These are phyloP conservation scores for Skeletonema costatum DNA, from an alignment of 108 stramenopile species.

Conservation along the genomic window DNA sequence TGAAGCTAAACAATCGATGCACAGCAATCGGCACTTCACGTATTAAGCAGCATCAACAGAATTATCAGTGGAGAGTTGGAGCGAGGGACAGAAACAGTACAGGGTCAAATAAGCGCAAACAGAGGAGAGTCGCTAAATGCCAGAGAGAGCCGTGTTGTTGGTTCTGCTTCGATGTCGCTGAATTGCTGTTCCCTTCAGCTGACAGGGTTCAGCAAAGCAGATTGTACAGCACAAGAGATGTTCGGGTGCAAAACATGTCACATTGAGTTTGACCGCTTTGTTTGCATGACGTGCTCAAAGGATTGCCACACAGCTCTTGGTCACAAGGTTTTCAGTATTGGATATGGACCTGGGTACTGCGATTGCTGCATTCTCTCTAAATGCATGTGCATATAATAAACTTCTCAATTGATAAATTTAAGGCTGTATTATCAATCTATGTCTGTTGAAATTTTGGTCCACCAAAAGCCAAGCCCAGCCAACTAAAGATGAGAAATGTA, in stretches of 20 bases:
- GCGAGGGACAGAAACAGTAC: neutral
- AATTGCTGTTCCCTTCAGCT: slow-evolving; percentile 13
- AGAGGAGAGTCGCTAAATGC: neutral
- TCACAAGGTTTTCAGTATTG: slow-evolving; percentile 12
- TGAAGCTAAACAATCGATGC: slow-evolving; percentile 25
- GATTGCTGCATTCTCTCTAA: slow-evolving; percentile 9
- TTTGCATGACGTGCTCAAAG: slow-evolving; percentile 20
- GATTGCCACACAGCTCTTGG: slow-evolving; percentile 2
- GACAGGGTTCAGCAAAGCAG: slow-evolving; percentile 13
- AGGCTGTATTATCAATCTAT: neutral
- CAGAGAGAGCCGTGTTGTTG: neutral
- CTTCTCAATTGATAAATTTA: neutral
- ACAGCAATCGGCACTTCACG: slow-evolving; percentile 5
- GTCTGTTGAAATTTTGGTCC: slow-evolving; percentile 46
- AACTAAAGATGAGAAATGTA: slow-evolving; percentile 54
- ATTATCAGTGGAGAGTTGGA: slow-evolving; percentile 13
- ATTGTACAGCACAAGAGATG: slow-evolving; percentile 20
- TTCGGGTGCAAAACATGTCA: slow-evolving; percentile 17
- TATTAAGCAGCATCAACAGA: neutral
- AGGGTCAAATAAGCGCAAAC: slow-evolving; percentile 3
- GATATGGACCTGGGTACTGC: slow-evolving; percentile 18
- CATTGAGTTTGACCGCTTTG: slow-evolving; percentile 18
- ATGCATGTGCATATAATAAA: neutral
- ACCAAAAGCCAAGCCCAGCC: slow-evolving; percentile 58
- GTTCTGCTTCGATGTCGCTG: neutral